Percentiles rank a stretch among this genome's conserved stretches.
Evolutionary conservation across 257 asterid genomes (phyloP).

Genomic region (Coffea canephora): DNA sequence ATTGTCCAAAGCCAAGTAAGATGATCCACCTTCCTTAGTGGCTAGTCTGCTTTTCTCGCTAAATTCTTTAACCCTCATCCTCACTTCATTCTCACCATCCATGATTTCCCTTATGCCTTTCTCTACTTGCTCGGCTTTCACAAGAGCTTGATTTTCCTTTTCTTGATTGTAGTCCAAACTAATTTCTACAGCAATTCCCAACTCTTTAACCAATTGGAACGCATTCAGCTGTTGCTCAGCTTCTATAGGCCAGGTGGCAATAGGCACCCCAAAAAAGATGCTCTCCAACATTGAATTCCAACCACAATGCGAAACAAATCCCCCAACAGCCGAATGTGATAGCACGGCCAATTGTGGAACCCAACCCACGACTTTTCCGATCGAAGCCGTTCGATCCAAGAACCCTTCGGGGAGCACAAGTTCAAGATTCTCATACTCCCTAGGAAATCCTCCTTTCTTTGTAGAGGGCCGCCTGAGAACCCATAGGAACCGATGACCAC

Average conservation of each 20-base stretch:
- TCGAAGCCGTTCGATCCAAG: too few relatives aligned
- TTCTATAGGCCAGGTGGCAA: conserved; percentile 23
- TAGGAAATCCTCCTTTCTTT: background rate
- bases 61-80: conserved; percentile 14
- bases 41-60: conserved; percentile 20
- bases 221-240: conserved; percentile 30
- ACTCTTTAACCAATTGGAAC: background rate
- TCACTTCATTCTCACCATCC: conserved; percentile 16
- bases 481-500: conserved; percentile 21
- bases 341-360: conserved; percentile 19
- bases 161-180: conserved; percentile 12
- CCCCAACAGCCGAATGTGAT: conserved; percentile 23
- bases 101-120: conserved; percentile 18
- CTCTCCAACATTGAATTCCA: background rate
- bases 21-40: conserved; percentile 24
- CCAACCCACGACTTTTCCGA: conserved; percentile 33
- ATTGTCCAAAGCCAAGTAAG: conserved; percentile 7
- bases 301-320: conserved; percentile 19
- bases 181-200: conserved; percentile 23
- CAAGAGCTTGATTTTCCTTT: background rate
- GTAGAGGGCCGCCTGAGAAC: conserved; percentile 20
- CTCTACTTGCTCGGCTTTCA: conserved; percentile 17
- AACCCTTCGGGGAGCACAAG: conserved; percentile 2
- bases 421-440: conserved; percentile 8
- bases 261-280: conserved; percentile 25